Evolutionary conservation across 1,284 basidiomycete genomes (phyloP), one percentile per base, ranked within the genome.

Genomic region (Naganishia sp.): DNA sequence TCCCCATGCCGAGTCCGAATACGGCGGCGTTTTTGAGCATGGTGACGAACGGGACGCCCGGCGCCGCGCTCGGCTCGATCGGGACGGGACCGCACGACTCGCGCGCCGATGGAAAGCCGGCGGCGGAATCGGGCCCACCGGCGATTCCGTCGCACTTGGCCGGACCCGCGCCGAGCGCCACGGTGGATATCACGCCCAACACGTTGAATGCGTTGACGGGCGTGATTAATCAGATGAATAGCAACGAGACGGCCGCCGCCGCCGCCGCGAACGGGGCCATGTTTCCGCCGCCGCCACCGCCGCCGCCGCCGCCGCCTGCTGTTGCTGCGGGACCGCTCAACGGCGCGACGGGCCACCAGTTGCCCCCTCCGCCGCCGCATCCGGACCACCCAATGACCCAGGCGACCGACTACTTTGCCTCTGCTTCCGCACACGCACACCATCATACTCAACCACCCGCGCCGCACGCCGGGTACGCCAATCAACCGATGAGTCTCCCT

Each of bases 1-100:
- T 91, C 78, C 92, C 92, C 2, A 88, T 90, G 43, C 88, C 92
- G 0, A 90, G 89, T 53, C 94, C 94, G 0, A 90, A 90, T 75
- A 96, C 94, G 10, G 89, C 92, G 5, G 93, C 94, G 13, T 92
- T 97, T 80, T 85, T 97, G 64, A 89, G 89, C 68, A 90, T 94
- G 83, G 92, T 95, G 83, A 91, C 89, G 71, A 88, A 87, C 73
- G 83, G 83, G 65, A 81, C 83, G 51, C 81, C 85, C 7, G 63
- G 63, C 2, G 23, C 21, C 2, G n/a, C n/a, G 21, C 47, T 21
- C 21, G 49, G 50, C 25, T 35, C 43, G 25, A n/a, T n/a, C n/a
- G n/a, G n/a, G n/a, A 45, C 25, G 9, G 42, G 23, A 21, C 18
- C 39, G 21, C n/a, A 31, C 64, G 9, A 62, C 61, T 32, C 42